These are phyloP conservation scores for Xenosphaeropsis pyriputrescens DNA, from an alignment of 2,329 filamentous ascomycete species.

Conservation along the genomic window DNA sequence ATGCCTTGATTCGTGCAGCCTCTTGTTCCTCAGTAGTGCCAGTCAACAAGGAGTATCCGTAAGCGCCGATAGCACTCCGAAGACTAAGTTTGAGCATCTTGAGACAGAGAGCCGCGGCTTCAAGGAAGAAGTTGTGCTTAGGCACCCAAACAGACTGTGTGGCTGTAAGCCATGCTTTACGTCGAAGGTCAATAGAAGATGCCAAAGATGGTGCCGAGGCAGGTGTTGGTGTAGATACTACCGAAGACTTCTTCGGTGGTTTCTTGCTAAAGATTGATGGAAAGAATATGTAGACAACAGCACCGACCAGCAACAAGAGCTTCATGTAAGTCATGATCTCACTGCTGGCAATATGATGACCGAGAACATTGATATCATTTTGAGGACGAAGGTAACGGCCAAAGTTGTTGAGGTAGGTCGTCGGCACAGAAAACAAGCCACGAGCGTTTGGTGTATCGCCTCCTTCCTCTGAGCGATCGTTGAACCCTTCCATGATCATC, in stretches of 20 bases:
- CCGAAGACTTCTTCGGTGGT: slow-evolving; percentile 25
- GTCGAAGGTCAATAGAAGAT: slow-evolving; percentile 71
- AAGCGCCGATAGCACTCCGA: slow-evolving; percentile 62
- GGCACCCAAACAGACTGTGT: slow-evolving; percentile 90
- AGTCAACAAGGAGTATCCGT: slow-evolving; percentile 64
- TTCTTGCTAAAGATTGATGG: slow-evolving; percentile 32
- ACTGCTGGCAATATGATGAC: slow-evolving; percentile 31
- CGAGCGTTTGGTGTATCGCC: slow-evolving; percentile 48
- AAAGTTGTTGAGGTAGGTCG: slow-evolving; percentile 36
- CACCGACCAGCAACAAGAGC: slow-evolving; percentile 34
- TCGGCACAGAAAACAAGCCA: slow-evolving; percentile 50
- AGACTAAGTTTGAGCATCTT: slow-evolving; percentile 74
- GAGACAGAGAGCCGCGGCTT: slow-evolving; percentile 64
- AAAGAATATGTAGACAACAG: slow-evolving; percentile 37
- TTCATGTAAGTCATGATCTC: slow-evolving; percentile 36
- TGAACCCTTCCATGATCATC: slow-evolving; percentile 78
- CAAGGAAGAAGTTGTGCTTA: slow-evolving; percentile 71
- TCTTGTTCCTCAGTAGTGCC: slow-evolving; percentile 77
- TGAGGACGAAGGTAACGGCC: slow-evolving; percentile 24
- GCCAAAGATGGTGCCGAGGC: slow-evolving; percentile 46
- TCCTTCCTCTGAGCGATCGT: slow-evolving; percentile 44
- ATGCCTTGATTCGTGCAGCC: slow-evolving; percentile 73
- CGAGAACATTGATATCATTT: slow-evolving; percentile 32
- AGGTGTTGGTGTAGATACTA: slow-evolving; percentile 28
- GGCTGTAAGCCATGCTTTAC: slow-evolving; percentile 84